A percentile compares a stretch with the other conserved stretches of the same genome.
phyloP scores from a whole-genome alignment of 1,284 basidiomycete species.

The Tilletia walkeri region DNA sequence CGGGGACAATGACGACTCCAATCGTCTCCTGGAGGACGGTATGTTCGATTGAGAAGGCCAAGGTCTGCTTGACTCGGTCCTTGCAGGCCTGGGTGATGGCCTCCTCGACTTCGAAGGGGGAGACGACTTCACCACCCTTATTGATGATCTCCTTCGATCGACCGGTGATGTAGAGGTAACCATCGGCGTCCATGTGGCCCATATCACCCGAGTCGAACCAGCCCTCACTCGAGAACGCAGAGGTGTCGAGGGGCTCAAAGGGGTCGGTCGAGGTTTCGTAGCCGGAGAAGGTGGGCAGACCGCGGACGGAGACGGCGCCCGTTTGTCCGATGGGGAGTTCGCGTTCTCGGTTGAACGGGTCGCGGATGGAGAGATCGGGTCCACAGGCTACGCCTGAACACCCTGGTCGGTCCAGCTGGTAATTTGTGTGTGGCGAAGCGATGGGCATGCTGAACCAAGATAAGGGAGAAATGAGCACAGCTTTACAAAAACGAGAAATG shows the following conservation, averaged over 20 bases:
- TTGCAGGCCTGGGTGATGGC: conserved; percentile 53
- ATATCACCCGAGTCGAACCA: conserved; percentile 56
- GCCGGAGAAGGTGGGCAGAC: conserved; percentile 53
- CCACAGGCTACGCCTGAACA: conserved; percentile 55
- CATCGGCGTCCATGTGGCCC: conserved; percentile 56
- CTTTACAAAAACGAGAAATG: neutral
- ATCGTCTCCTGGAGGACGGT: conserved; percentile 55
- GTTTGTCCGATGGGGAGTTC: conserved; percentile 52
- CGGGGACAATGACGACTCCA: conserved; percentile 54
- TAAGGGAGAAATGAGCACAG: neutral
- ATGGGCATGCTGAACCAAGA: conserved; percentile 47
- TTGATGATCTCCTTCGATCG: conserved; percentile 56
- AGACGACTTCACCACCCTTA: conserved; percentile 56
- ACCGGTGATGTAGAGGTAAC: conserved; percentile 55
- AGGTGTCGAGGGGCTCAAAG: conserved; percentile 50
- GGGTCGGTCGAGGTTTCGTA: conserved; percentile 48
- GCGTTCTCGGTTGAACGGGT: conserved; percentile 51
- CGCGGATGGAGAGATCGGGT: conserved; percentile 53
- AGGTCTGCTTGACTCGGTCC: conserved; percentile 54
- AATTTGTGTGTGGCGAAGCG: conserved; percentile 53
- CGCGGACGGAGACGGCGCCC: conserved; percentile 52
- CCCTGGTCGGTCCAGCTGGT: conserved; percentile 54
- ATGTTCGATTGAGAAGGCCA: conserved; percentile 55
- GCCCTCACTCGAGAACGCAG: conserved; percentile 51
- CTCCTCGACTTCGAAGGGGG: conserved; percentile 56